A percentile compares a stretch with the other conserved stretches of the same genome.
These are phyloP conservation scores for Wickerhamiella siamensis DNA, from an alignment of 805 yeast genomes.

Conservation along the genomic window DNA sequence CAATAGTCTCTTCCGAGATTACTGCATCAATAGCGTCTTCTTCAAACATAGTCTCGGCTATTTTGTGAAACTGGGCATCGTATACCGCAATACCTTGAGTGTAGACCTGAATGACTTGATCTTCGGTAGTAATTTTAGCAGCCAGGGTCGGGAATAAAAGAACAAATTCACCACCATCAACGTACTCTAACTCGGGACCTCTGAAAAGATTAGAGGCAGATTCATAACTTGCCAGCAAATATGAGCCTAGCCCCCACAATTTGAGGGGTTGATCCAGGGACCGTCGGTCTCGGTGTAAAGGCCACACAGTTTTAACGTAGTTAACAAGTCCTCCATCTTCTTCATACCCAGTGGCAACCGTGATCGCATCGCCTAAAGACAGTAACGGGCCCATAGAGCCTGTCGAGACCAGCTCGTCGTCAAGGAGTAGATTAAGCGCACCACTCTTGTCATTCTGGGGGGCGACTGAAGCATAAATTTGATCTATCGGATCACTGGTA, in stretches of 20 bases:
- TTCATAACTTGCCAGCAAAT: background rate
- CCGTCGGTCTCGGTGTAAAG: background rate
- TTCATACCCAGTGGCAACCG: background rate
- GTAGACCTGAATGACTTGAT: slow-evolving; percentile 2
- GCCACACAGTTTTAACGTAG: background rate
- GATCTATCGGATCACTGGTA: background rate
- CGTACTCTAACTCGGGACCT: background rate
- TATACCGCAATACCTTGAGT: slow-evolving; percentile 2
- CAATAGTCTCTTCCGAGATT: background rate
- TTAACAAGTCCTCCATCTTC: background rate
- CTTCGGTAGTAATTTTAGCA: background rate
- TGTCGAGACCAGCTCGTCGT: slow-evolving; percentile 6
- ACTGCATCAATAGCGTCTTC: background rate
- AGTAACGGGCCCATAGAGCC: slow-evolving; percentile 4
- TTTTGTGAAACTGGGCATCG: background rate
- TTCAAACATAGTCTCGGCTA: background rate
- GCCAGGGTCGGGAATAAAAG: background rate
- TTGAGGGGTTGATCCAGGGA: background rate
- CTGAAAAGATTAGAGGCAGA: background rate
- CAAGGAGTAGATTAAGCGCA: background rate
- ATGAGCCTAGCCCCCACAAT: background rate
- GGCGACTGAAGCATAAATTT: background rate
- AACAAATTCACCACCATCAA: background rate
- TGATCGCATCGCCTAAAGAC: background rate
- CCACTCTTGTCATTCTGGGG: background rate